Conservation (phyloP, 306 rosid genomes). For the Cicer bijugum region DNA sequence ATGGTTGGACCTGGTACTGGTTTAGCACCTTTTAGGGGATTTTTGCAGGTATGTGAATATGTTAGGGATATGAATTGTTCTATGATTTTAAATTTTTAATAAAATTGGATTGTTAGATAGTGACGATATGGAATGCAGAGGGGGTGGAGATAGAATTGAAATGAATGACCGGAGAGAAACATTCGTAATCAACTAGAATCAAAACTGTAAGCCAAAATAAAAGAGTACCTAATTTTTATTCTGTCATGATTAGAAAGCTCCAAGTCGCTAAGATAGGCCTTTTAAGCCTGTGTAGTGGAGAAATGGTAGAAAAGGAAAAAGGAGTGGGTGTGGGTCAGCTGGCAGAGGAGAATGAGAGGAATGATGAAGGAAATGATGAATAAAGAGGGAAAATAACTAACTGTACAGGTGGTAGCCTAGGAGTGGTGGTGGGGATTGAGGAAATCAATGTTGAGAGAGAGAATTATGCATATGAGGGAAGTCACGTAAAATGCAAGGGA, state of each 20-base stretch:
- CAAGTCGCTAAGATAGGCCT: background rate
- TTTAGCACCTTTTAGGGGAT: slow-evolving; percentile 97
- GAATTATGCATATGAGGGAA: no score
- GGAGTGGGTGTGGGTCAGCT: no score
- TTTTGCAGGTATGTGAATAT: slow-evolving; percentile 73
- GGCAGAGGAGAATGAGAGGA: no score
- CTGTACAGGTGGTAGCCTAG: no score
- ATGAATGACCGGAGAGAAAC: slow-evolving; percentile 21
- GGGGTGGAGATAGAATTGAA: background rate
- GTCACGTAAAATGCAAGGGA: no score
- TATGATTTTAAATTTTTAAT: slow-evolving; percentile 18
- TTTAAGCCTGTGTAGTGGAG: no score
- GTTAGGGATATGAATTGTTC: slow-evolving; percentile 27
- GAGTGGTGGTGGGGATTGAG: no score
- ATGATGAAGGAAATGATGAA: no score
- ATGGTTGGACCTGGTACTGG: slow-evolving; percentile 99
- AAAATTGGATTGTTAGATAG: slow-evolving; percentile 10
- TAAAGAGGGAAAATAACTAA: no score
- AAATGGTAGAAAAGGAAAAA: no score
- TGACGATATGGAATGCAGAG: background rate
- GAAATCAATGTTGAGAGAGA: no score
- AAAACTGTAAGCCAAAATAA: slow-evolving; percentile 17
- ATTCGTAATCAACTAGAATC: slow-evolving; percentile 3
- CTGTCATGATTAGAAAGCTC: slow-evolving; percentile 3
- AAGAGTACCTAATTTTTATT: slow-evolving; percentile 28